Evolutionary conservation across 164 flowering plant genomes (phyloP), one percentile per base, ranked within the genome.

Genomic region (Aristolochia fimbriata): DNA sequence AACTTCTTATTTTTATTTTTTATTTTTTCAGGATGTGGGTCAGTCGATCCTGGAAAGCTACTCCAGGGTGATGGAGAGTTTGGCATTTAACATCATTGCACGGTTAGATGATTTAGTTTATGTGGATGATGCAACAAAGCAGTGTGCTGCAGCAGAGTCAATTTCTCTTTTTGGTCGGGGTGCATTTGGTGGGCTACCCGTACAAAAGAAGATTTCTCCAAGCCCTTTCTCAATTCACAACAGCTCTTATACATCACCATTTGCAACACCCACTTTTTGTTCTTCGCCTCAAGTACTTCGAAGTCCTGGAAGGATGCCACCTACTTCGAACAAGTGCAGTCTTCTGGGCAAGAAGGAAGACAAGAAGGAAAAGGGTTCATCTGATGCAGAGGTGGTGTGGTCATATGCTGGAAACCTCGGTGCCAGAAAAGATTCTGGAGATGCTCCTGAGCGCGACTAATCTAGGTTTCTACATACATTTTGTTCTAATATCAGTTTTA

Each of bases 31-130:
- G 96, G 96, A 88, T 79, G 88, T 88, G 15, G 96, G 96, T 37
- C 83, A 88, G 41, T 73, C 96, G 2, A 84, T 88, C 58, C 88
- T 86, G n/a, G 96, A 86, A 70, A 84, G 93, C 79, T 88, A 88
- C 69, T 88, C 96, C 1, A 82, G 96, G 73, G 88, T 84, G 62
- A 62, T 88, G 80, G 91, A 88, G 63, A 81, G 87, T 74, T 73
- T 88, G 63, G 91, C 96, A 52, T 83, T 81, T 73, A 88, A 84
- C 66, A 74, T 84, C 62, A 75, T 80, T 75, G 84, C 88, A 12
- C 76, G 93, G 62, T 80, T 88, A 31, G 91, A 88, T 58, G 96
- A 86, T 72, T 73, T 88, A 20, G 72, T 84, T 20, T 81, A 74
- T 50, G 84, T 80, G 9, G 96, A 88, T 57, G 88, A 87, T 54